phyloP scores from a whole-genome alignment of 495 filamentous ascomycete genomes.

The Recurvomyces mirabilis region DNA sequence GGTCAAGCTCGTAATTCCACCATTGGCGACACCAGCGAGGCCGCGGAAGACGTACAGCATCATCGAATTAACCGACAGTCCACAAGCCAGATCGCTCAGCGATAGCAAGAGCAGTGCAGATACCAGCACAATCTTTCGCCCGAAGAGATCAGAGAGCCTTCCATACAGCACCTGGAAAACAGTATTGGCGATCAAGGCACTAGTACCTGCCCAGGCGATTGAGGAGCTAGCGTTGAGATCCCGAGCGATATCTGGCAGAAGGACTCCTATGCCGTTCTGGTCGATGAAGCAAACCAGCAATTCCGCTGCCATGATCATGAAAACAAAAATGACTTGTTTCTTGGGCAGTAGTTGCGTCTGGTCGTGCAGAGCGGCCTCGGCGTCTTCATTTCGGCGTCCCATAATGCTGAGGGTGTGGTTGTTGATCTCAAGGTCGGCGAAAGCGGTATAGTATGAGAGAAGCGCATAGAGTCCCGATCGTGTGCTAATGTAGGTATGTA shows the following conservation, averaged over 20 bases:
- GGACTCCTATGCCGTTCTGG: constrained; percentile 52
- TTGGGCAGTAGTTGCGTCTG: constrained; percentile 50
- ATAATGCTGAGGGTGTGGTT: background rate
- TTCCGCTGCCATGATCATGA: constrained; percentile 41
- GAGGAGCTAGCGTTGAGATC: constrained; percentile 46
- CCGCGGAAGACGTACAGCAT: constrained; percentile 46
- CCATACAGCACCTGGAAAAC: constrained; percentile 55
- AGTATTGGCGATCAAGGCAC: constrained; percentile 61
- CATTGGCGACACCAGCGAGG: constrained; percentile 37
- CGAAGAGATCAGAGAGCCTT: constrained; percentile 42
- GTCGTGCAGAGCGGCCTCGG: constrained; percentile 25
- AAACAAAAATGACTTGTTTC: constrained; percentile 45
- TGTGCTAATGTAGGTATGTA: too few species aligned
- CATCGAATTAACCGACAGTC: constrained; percentile 32
- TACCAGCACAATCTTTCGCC: constrained; percentile 35
- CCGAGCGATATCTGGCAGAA: constrained; percentile 47
- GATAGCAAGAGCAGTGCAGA: constrained; percentile 35
- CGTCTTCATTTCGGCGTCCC: constrained; percentile 3
- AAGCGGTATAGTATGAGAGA: too few species aligned
- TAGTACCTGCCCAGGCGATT: constrained; percentile 65
- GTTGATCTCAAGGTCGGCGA: too few species aligned
- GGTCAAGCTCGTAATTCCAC: constrained; percentile 24
- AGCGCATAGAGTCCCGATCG: too few species aligned
- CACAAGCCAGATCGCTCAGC: constrained; percentile 35
- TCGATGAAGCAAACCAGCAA: constrained; percentile 50